Evolutionary conservation across 805 yeast species (phyloP).

Genomic region (Schizosaccharomyces japonicus): DNA sequence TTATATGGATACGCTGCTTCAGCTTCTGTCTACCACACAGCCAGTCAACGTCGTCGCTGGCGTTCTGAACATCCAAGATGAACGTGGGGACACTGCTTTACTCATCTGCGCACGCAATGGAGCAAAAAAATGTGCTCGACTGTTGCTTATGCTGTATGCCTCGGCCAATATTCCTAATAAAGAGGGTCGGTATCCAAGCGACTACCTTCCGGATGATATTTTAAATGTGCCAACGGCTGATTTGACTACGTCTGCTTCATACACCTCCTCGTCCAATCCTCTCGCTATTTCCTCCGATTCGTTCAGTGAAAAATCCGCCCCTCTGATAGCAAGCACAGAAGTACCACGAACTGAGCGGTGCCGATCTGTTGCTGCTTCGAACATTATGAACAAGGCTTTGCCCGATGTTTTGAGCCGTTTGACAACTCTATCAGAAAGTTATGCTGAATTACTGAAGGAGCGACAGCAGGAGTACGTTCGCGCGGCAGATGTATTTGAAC

Average conservation of each 20-base stretch:
- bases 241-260: too few species aligned
- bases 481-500: neutral
- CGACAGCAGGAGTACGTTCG: constrained; percentile 19
- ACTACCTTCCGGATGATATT: too few species aligned
- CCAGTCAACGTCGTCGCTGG: constrained; percentile 29
- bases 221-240: too few species aligned
- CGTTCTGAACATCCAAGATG: constrained; percentile 49
- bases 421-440: constrained; percentile 22
- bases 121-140: constrained; percentile 23
- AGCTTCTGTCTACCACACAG: constrained; percentile 43
- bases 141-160: constrained; percentile 27
- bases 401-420: constrained; percentile 17
- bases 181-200: constrained; percentile 19
- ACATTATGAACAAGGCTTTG: constrained; percentile 17
- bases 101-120: constrained; percentile 48
- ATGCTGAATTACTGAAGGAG: constrained; percentile 29
- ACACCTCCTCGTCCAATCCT: too few species aligned
- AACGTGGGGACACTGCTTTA: constrained; percentile 62
- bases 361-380: too few species aligned
- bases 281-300: too few species aligned
- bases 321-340: too few species aligned
- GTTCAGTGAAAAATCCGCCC: too few species aligned
- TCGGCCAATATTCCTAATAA: constrained; percentile 21
- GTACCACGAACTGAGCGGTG: too few species aligned
- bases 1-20: constrained; percentile 52